Conservation (phyloP, 768 basidiomycete species). For the Podaxis sp. region DNA sequence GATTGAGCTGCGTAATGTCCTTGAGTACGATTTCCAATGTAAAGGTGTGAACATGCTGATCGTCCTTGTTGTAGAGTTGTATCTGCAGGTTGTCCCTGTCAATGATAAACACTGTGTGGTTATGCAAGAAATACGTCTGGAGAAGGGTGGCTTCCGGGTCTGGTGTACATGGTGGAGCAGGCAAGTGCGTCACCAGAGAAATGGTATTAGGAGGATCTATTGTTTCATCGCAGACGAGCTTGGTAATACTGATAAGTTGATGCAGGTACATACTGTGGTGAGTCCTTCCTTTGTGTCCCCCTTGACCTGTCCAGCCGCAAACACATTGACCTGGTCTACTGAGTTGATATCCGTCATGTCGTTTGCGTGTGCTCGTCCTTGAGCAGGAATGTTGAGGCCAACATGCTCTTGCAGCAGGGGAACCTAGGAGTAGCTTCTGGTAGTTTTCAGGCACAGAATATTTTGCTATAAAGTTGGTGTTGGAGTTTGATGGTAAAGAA, state of each 20-base stretch:
- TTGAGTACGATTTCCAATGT: constrained; percentile 98
- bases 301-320: constrained; percentile 47
- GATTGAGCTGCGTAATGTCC: constrained; percentile 67
- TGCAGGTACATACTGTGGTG: constrained; percentile 50
- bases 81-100: constrained; percentile 82
- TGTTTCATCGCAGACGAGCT: background rate
- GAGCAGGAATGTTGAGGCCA: constrained; percentile 81
- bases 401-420: constrained; percentile 97
- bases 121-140: constrained; percentile 45
- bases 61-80: constrained; percentile 84
- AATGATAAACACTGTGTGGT: constrained; percentile 42
- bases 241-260: no score
- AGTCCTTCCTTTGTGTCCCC: constrained; percentile 30
- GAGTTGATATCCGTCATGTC: constrained; percentile 88
- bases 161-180: background rate
- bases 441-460: constrained; percentile 88
- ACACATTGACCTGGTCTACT: constrained; percentile 91
- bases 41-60: constrained; percentile 90
- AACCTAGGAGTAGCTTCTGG: constrained; percentile 95
- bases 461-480: constrained; percentile 22
- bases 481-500: no score
- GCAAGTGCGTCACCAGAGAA: background rate
- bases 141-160: constrained; percentile 46
- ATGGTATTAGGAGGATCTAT: constrained; percentile 18
- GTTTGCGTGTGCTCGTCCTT: constrained; percentile 92